Conservation (phyloP, 1,139 yeast species). For the Hemisphaericaspora lyxosophila region DNA sequence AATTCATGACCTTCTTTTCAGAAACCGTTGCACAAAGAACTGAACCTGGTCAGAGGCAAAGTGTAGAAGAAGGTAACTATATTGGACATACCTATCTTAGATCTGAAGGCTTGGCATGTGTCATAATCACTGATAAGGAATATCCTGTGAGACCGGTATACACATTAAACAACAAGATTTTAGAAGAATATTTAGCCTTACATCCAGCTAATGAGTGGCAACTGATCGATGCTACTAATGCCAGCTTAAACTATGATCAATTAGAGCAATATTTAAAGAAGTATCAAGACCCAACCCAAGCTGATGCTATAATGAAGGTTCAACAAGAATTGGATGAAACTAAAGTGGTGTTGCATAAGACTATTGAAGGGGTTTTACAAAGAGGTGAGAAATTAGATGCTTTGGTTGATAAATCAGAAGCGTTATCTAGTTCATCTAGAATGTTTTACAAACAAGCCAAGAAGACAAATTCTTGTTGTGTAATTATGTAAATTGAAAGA, state of each 20-base stretch:
- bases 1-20: conserved; percentile 92
- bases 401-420: conserved; percentile 92
- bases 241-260: conserved; percentile 54
- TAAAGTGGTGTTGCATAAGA: conserved; percentile 91
- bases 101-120: conserved; percentile 91
- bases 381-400: conserved; percentile 96
- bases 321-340: conserved; percentile 98
- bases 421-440: conserved; percentile 81
- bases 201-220: conserved; percentile 79
- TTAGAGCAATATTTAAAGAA: conserved; percentile 71
- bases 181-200: conserved; percentile 85
- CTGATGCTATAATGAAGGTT: conserved; percentile 94
- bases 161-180: conserved; percentile 81
- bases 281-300: conserved; percentile 96
- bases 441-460: conserved; percentile 97
- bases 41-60: conserved; percentile 84
- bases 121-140: conserved; percentile 88
- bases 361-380: conserved; percentile 90
- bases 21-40: conserved; percentile 91
- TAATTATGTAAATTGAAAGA: conserved; percentile 54
- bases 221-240: conserved; percentile 49
- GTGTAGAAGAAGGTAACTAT: conserved; percentile 89
- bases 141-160: conserved; percentile 98
- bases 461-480: conserved; percentile 95
- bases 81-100: conserved; percentile 91